These are phyloP conservation scores for Aphanomyces astaci DNA, from an alignment of 352 stramenopile genomes.

Conservation along the genomic window DNA sequence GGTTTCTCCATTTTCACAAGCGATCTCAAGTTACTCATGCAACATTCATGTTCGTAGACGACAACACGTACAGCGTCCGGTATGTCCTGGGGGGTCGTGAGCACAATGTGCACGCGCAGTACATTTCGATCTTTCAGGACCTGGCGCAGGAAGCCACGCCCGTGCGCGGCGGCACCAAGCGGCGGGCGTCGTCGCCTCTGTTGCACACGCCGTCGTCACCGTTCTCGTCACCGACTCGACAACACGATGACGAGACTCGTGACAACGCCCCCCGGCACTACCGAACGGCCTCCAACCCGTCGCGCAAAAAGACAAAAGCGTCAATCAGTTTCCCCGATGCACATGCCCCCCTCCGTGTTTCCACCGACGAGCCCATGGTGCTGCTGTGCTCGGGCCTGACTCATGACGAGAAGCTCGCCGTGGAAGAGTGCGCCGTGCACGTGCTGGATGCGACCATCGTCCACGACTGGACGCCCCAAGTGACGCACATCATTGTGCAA, in stretches of 20 bases:
- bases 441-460: constrained; percentile 34
- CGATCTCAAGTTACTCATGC: background rate
- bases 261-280: background rate
- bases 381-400: constrained; percentile 30
- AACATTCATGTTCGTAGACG: constrained; percentile 18
- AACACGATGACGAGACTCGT: background rate
- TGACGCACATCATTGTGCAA: constrained; percentile 80
- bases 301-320: background rate
- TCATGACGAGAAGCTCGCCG: constrained; percentile 23
- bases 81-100: constrained; percentile 37
- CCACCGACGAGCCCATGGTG: constrained; percentile 16
- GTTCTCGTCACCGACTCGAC: background rate
- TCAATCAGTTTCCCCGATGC: too few species aligned
- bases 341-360: too few species aligned
- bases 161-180: background rate
- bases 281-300: too few species aligned
- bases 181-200: background rate
- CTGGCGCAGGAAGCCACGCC: background rate
- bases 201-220: background rate
- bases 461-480: constrained; percentile 38
- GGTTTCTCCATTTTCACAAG: background rate
- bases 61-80: constrained; percentile 51
- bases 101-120: background rate
- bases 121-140: constrained; percentile 12
- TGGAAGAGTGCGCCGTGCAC: constrained; percentile 20